Base-by-base conservation (phyloP, 2,329 filamentous ascomycete species). In the Fusarium torreyae region DNA sequence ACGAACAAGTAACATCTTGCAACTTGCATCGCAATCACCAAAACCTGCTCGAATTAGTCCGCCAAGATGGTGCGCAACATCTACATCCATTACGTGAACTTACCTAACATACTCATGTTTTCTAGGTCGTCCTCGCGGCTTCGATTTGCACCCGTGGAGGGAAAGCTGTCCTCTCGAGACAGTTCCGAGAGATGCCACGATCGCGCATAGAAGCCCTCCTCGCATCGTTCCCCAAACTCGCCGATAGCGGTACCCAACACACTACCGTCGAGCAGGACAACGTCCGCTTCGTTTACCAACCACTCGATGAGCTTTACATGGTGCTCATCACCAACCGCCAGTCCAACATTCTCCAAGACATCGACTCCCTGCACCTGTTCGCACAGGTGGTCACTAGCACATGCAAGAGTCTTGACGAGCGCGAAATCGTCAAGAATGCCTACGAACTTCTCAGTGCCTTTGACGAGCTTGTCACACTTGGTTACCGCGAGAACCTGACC, bases 231-330 rank as follows among this genome's bases (percentile, higher is more conserved):
- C 97, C 96, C 57, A 99, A 99, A 84, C 92, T 98, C 61, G 94
- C 96, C 77, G 94, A 98, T 81, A 94, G 93, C 68, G 93, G 94
- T 66, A 98, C 94, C 53, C 96, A 99, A 82, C 96, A 99, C 82
- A 99, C 96, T 28, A 99, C 93, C 7, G 94, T 98, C 76, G 96
- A 99, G 83, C 94, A 98, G 83, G 97, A 99, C 85, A 98, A 97
- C 85, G 96, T 99, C 77, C 95, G 96, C 84, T 99, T 98, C 79
- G 96, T 99, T 62, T 99, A 99, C 86, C 96, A 99, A 81, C 97
- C 96, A 64, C 88, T 99, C 70, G 97, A 99, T 83, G 97, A 99
- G 85, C 91, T 99, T 70, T 99, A 99, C 88, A 98, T 99, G 89
- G 95, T 99, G 72, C 90, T 99, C 77, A 98, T 99, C 83, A 99